A percentile compares a stretch with the other conserved stretches of the same genome.
Evolutionary conservation across 176 grass and related monocot species (phyloP).

Genomic region (Elymus sibiricus): DNA sequence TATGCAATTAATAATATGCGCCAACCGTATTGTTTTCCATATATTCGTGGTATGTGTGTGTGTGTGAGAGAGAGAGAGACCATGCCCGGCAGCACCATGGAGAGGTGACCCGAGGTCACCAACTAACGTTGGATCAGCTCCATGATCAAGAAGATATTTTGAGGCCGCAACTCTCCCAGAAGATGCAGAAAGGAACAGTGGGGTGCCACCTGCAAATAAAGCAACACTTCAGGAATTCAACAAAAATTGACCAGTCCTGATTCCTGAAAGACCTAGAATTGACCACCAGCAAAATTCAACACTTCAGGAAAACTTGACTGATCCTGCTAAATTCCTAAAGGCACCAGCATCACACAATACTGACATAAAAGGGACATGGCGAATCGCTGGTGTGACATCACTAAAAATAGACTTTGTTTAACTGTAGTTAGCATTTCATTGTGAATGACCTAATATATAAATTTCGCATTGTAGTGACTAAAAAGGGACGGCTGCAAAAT

Average conservation of each 20-base stretch:
- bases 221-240: not conserved
- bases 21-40: not conserved
- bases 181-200: not conserved
- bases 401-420: too few species aligned
- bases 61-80: not conserved
- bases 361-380: too few species aligned
- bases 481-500: too few species aligned
- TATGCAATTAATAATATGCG: not conserved
- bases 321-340: not conserved
- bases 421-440: too few species aligned
- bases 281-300: too few species aligned
- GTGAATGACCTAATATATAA: too few species aligned
- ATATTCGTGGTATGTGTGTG: not conserved
- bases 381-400: too few species aligned
- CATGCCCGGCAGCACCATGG: not conserved
- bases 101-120: not conserved
- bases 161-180: not conserved
- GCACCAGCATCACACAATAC: too few species aligned
- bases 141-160: constrained; percentile 4
- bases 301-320: not conserved
- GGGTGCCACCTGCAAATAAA: not conserved
- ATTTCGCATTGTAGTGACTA: too few species aligned
- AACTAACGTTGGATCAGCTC: not conserved
- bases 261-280: not conserved
- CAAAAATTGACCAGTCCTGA: not conserved